phyloP scores from a whole-genome alignment of 2,329 filamentous ascomycete species.

The Talaromyces albobiverticillius region DNA sequence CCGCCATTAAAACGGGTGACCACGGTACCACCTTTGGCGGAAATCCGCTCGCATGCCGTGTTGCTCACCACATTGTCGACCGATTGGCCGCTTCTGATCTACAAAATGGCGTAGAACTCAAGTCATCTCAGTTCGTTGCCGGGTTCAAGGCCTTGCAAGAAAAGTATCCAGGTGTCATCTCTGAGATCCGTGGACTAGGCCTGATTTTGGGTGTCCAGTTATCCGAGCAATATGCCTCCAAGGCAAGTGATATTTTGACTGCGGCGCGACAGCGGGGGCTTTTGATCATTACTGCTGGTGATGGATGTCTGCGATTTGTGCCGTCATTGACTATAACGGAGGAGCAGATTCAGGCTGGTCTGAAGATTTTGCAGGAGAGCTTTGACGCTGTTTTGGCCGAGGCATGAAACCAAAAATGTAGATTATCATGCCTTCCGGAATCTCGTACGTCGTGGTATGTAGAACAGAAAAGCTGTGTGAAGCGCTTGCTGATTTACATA shows the following conservation, averaged over 20 bases:
- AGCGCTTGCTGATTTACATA: too few relatives aligned
- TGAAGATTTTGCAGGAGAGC: constrained; percentile 71
- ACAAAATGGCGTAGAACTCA: constrained; percentile 66
- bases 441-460: too few relatives aligned
- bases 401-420: too few relatives aligned
- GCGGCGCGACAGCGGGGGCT: constrained; percentile 84
- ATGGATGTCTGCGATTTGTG: constrained; percentile 88
- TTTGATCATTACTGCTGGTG: constrained; percentile 87
- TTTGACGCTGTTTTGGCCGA: constrained; percentile 51
- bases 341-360: constrained; percentile 73
- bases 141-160: constrained; percentile 57
- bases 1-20: constrained; percentile 71
- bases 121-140: constrained; percentile 59
- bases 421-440: too few relatives aligned
- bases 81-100: constrained; percentile 70
- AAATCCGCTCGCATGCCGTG: constrained; percentile 78
- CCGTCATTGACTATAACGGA: constrained; percentile 79
- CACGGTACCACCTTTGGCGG: constrained; percentile 94
- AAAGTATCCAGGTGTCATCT: constrained; percentile 68
- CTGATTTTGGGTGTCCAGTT: constrained; percentile 86
- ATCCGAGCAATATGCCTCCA: constrained; percentile 59
- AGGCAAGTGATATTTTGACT: constrained; percentile 63
- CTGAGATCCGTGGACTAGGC: constrained; percentile 77
- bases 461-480: too few relatives aligned
- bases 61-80: constrained; percentile 82